phyloP scores from a whole-genome alignment of 345 rosid genomes.

The Turritis glabra region DNA sequence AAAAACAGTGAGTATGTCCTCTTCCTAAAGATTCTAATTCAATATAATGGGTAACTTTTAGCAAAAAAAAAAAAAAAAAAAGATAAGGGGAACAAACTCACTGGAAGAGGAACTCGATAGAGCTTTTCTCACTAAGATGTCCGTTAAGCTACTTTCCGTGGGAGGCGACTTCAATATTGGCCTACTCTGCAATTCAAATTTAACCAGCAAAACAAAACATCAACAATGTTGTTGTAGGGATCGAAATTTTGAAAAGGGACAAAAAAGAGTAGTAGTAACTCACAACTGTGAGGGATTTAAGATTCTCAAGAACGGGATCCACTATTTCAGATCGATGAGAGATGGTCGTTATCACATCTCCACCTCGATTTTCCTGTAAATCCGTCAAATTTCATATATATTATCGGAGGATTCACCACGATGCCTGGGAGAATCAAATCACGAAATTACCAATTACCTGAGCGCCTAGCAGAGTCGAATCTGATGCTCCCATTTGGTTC shows the following conservation, averaged over 20 bases:
- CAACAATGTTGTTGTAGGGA: too few relatives aligned
- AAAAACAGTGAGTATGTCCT: neutral
- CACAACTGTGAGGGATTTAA: slow-evolving; percentile 78
- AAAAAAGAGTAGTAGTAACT: slow-evolving; percentile 22
- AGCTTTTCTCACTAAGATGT: slow-evolving; percentile 81
- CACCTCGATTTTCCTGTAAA: slow-evolving; percentile 35
- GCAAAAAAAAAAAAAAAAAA: too few relatives aligned
- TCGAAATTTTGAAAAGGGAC: too few relatives aligned
- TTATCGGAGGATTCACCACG: neutral
- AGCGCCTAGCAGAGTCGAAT: slow-evolving; percentile 35
- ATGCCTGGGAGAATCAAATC: slow-evolving; percentile 1
- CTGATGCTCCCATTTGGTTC: slow-evolving; percentile 35
- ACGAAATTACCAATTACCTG: slow-evolving; percentile 43
- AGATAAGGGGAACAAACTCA: slow-evolving; percentile 29
- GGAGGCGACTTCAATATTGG: slow-evolving; percentile 76
- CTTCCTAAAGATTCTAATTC: neutral
- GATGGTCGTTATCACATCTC: slow-evolving; percentile 81
- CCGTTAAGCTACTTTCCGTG: slow-evolving; percentile 83
- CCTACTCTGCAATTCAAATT: slow-evolving; percentile 49
- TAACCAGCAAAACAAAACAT: too few relatives aligned
- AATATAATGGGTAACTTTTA: too few relatives aligned
- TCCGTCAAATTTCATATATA: neutral
- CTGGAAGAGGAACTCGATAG: slow-evolving; percentile 60
- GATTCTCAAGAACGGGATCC: slow-evolving; percentile 78
- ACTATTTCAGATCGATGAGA: slow-evolving; percentile 58